These are phyloP conservation scores for Monotropa hypopitys DNA, from an alignment of 179 eudicot genomes.

Conservation along the genomic window DNA sequence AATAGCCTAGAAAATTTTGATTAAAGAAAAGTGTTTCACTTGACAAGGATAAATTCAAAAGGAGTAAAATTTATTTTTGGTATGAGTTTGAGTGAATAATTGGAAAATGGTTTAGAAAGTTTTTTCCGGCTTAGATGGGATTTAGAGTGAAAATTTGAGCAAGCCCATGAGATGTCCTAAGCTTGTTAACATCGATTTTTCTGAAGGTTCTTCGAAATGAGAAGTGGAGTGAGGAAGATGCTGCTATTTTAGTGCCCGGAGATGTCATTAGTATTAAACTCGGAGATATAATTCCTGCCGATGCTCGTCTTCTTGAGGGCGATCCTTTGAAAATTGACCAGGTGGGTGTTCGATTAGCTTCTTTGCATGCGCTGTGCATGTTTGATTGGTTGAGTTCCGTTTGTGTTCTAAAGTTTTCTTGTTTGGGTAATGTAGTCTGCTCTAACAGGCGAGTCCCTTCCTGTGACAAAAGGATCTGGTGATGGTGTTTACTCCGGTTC, in stretches of 20 bases:
- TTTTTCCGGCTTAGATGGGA: not conserved
- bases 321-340: conserved; percentile 89
- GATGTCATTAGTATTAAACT: conserved; percentile 72
- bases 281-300: conserved; percentile 85
- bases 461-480: conserved; percentile 73
- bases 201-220: conserved; percentile 63
- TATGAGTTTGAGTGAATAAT: not conserved
- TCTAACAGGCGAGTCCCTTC: conserved; percentile 78
- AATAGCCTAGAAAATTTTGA: not conserved
- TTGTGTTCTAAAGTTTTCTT: not conserved
- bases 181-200: not conserved
- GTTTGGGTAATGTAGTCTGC: conserved; percentile 51
- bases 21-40: not conserved
- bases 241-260: conserved; percentile 76
- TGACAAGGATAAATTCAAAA: no score
- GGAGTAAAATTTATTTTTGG: not conserved
- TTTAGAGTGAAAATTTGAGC: not conserved
- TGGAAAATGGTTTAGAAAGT: not conserved
- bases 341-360: conserved; percentile 17
- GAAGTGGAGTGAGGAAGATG: conserved; percentile 78
- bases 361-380: not conserved
- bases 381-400: not conserved
- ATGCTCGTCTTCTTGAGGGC: conserved; percentile 86
- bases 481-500: conserved; percentile 91
- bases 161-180: not conserved